Percentiles rank a stretch among this genome's conserved stretches.
Evolutionary conservation across 192 early-diverging fungal species (phyloP).

Genomic region (Rhizophagus sp.): DNA sequence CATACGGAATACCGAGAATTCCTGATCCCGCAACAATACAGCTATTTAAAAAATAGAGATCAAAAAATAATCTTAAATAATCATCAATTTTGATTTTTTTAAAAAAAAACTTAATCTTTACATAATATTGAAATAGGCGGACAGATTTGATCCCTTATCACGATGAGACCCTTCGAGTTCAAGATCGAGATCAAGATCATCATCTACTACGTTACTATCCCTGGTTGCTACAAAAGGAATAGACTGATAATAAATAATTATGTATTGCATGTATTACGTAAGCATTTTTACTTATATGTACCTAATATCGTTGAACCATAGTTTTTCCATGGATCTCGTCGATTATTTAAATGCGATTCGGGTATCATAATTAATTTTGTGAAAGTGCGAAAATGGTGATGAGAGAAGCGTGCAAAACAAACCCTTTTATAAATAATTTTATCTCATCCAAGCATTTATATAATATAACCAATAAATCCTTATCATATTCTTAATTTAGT

Average conservation of each 20-base stretch:
- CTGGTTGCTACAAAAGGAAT: neutral
- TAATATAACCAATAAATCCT: no score
- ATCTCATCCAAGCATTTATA: no score
- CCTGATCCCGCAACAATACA: conserved; percentile 70
- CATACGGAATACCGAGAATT: conserved; percentile 58
- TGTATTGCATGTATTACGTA: no score
- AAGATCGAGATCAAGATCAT: neutral
- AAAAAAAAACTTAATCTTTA: neutral
- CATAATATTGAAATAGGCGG: conserved; percentile 24
- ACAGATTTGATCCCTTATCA: conserved; percentile 26
- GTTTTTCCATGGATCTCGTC: neutral
- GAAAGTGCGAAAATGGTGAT: neutral
- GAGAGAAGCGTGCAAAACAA: no score
- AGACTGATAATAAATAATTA: no score
- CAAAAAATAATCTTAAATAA: neutral
- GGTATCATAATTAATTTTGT: neutral
- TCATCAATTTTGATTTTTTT: no score
- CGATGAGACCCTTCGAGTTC: neutral
- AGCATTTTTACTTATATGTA: no score
- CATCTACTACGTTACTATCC: neutral
- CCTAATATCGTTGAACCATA: neutral
- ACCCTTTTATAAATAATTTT: no score
- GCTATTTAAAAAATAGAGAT: neutral
- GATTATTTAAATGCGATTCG: neutral
- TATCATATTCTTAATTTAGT: no score